Conservation (phyloP, 1,139 yeast genomes). For the Scheffersomyces stambukii region DNA sequence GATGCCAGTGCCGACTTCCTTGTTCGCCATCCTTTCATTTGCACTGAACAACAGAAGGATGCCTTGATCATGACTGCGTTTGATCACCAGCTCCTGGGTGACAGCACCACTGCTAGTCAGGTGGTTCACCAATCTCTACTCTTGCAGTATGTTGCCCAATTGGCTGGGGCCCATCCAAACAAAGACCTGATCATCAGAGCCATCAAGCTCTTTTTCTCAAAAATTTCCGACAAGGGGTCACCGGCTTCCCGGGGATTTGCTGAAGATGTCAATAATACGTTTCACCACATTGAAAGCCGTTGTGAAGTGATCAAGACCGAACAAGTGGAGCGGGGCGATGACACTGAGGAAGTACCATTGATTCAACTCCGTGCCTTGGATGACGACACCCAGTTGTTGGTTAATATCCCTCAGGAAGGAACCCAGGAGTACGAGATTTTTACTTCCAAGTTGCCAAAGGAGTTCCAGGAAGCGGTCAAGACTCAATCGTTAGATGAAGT, state of each 20-base stretch:
- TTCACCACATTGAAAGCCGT: conserved; percentile 66
- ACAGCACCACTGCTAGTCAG: conserved; percentile 49
- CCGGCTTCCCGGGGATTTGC: conserved; percentile 66
- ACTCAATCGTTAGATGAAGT: conserved; percentile 72
- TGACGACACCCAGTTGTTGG: conserved; percentile 72
- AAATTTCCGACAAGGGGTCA: conserved; percentile 48
- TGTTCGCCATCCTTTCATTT: conserved; percentile 60
- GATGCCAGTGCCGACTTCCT: conserved; percentile 49
- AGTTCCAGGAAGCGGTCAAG: conserved; percentile 72
- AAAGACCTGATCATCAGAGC: conserved; percentile 45
- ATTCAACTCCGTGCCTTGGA: conserved; percentile 88
- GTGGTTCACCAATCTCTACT: conserved; percentile 78
- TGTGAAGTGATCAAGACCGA: conserved; percentile 62
- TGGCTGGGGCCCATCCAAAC: conserved; percentile 39
- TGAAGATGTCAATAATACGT: conserved; percentile 70
- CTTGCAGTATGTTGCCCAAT: conserved; percentile 69
- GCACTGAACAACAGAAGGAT: conserved; percentile 84
- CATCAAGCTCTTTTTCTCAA: conserved; percentile 64
- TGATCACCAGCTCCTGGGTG: conserved; percentile 68
- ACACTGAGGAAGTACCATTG: conserved; percentile 68
- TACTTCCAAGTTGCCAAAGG: conserved; percentile 49
- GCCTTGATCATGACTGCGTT: conserved; percentile 92
- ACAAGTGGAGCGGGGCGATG: conserved; percentile 33
- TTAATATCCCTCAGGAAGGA: conserved; percentile 60
- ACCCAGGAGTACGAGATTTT: conserved; percentile 56